Evolutionary conservation across 2,329 filamentous ascomycete species (phyloP).

Genomic region (Lachnellula occidentalis): DNA sequence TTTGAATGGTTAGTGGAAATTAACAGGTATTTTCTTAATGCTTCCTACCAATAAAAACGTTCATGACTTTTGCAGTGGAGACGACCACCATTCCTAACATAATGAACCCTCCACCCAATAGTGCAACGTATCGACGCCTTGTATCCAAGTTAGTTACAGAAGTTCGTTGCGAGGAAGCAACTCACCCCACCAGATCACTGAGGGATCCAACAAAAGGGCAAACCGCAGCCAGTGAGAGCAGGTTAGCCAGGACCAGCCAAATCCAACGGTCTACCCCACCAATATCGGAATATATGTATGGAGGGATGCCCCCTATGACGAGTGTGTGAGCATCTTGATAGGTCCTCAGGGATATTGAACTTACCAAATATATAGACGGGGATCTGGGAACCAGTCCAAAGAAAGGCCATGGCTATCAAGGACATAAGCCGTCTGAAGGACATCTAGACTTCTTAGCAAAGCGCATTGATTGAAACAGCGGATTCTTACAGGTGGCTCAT

Average conservation of each 20-base stretch:
- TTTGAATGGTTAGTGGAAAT: not conserved
- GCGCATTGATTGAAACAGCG: not conserved
- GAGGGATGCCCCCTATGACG: slow-evolving; percentile 39
- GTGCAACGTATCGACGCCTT: slow-evolving; percentile 49
- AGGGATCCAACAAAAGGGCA: slow-evolving; percentile 60
- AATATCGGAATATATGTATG: slow-evolving; percentile 52
- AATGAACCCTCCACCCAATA: slow-evolving; percentile 48
- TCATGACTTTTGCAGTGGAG: slow-evolving; percentile 53
- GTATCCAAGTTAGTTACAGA: not conserved
- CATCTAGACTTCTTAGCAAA: slow-evolving; percentile 27
- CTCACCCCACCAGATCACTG: slow-evolving; percentile 53
- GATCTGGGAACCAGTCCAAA: slow-evolving; percentile 58
- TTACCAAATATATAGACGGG: slow-evolving; percentile 47
- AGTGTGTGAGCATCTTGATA: not conserved
- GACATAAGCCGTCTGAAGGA: slow-evolving; percentile 54
- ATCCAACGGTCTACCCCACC: slow-evolving; percentile 42
- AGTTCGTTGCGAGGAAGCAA: not conserved
- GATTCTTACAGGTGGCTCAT: slow-evolving; percentile 33
- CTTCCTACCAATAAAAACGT: slow-evolving; percentile 51
- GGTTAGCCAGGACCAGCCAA: slow-evolving; percentile 9
- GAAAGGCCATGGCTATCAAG: slow-evolving; percentile 51
- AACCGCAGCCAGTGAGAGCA: slow-evolving; percentile 28
- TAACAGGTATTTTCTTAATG: not conserved
- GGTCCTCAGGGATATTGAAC: slow-evolving; percentile 8
- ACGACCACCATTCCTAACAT: slow-evolving; percentile 55